phyloP scores from a whole-genome alignment of 352 stramenopile genomes.

The Phytophthora colocasiae region DNA sequence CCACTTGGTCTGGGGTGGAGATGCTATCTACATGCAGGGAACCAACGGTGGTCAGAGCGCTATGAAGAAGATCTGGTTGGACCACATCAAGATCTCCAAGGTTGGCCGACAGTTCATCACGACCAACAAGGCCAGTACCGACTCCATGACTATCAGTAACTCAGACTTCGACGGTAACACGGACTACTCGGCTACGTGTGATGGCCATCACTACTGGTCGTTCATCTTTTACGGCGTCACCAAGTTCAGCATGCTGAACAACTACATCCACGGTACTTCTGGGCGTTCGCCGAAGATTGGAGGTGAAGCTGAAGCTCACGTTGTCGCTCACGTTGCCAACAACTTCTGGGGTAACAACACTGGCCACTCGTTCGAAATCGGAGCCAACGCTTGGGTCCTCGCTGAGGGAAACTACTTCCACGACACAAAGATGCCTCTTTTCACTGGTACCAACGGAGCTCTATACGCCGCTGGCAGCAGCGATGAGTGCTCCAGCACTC shows the following conservation, averaged over 20 bases:
- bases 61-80: conserved; percentile 44
- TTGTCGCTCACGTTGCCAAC: conserved; percentile 39
- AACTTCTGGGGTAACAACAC: conserved; percentile 50
- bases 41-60: conserved; percentile 10
- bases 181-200: conserved; percentile 48
- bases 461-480: conserved; percentile 17
- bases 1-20: conserved; percentile 47
- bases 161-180: conserved; percentile 31
- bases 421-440: conserved; percentile 31
- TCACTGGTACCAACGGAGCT: conserved; percentile 16
- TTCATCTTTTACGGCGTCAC: conserved; percentile 55
- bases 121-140: conserved; percentile 37
- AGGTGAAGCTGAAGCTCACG: conserved; percentile 19
- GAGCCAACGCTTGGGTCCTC: conserved; percentile 29
- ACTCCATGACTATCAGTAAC: conserved; percentile 60
- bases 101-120: conserved; percentile 49
- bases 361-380: conserved; percentile 42
- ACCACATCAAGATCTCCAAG: conserved; percentile 45
- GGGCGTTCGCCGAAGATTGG: conserved; percentile 41
- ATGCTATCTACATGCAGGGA: conserved; percentile 46
- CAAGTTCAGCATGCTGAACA: conserved; percentile 43
- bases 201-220: conserved; percentile 60
- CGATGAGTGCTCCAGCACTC: conserved; percentile 24
- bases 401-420: conserved; percentile 54
- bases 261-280: conserved; percentile 46